Evolutionary conservation across 371 early-diverging fungal genomes (phyloP), one percentile per base, ranked within the genome.

Genomic region (Lichtheimia corymbifera): DNA sequence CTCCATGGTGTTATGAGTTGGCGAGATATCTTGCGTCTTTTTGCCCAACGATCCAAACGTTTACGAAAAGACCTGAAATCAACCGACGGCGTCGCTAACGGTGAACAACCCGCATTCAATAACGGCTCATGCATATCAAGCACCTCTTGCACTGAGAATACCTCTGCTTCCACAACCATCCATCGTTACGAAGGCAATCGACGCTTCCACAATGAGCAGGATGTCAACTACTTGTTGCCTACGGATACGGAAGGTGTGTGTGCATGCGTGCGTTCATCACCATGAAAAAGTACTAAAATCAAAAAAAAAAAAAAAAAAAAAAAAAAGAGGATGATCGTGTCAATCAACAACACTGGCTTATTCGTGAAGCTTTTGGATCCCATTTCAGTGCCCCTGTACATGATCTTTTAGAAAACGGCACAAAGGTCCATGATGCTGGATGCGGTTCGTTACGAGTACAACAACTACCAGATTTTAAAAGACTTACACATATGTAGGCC

Each of bases 321-420:
- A 9, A 35, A 35, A 35, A 15, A 61, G 62, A 61, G 24, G 25
- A 50, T 27, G 62, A 61, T 22, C 62, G 62, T 18, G 25, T 61
- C 30, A 40, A 61, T 24, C 45, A 55, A 40, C 62, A 61, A 24
- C 62, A 61, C 20, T 54, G 62, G 55, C 20, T 61, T 15, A 28
- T 61, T 13, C 25, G 53, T 14, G 30, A 44, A 28, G 55, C 53
- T 4, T 61, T 53, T 56, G 57, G 57, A 27, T 41, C 24, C 9
- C 41, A 56, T 28, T 56, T 56, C 41, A 42, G 41, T 4, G 57
- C 57, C n/a, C 57, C 57, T 18, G 44, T 56, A 15, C 40, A 44
- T 0, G 57, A 56, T 2, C 20, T n/a, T 20, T 28, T 56, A 22
- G 41, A 41, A 13, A 3, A 56, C 15, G 57, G 57, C 40, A 56